Base-by-base conservation (phyloP, 768 basidiomycete species). In the Xerocomellus chrysenteron region DNA sequence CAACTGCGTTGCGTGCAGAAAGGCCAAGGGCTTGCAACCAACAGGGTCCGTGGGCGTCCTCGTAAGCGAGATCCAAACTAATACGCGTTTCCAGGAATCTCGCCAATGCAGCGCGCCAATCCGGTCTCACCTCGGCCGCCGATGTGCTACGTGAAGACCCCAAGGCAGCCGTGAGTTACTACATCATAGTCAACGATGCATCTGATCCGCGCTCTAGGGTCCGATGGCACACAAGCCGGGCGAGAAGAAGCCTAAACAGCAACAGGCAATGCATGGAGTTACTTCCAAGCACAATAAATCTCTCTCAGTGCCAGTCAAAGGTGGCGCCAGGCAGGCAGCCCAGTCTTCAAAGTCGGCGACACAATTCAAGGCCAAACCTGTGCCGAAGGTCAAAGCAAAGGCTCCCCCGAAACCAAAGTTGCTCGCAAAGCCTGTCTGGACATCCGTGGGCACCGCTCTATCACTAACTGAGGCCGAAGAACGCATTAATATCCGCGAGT, bases 401-500 rank as follows among this genome's bases (percentile, higher is more conserved):
- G 66, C 72, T 41, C 52, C 56, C 4, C 58, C 70, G 33, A 69
- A 74, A 54, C 63, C 71, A 33, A 75, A 75, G 57, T 55, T 72
- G 1, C 83, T 30, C 80, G 84, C 7, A 57, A 72, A 54, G 73
- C 85, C 40, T 71, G 72, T 55, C 46, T 92, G 90, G 90, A 80
- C 73, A 5, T 63, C 67, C 7, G 66, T 88, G 7, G 74, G 74
- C 1, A 74, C 77, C 13, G 62, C 60, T 32, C 72, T 87, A 14
- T 70, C 75, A 6, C 72, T 75, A 39, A 64, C 74, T 1, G 80
- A 82, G 40, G 82, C 79, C 1, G 78, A 87, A 58, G 76, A 79
- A 28, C 84, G 90, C 11, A 80, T 92, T 46, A 75, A 82, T 61
- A 85, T 92, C 42, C 83, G 90, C 54, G 90, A 92, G 70, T 93